Conservation (phyloP, 1,284 basidiomycete genomes). For the Cutaneotrichosporon dermatis region DNA sequence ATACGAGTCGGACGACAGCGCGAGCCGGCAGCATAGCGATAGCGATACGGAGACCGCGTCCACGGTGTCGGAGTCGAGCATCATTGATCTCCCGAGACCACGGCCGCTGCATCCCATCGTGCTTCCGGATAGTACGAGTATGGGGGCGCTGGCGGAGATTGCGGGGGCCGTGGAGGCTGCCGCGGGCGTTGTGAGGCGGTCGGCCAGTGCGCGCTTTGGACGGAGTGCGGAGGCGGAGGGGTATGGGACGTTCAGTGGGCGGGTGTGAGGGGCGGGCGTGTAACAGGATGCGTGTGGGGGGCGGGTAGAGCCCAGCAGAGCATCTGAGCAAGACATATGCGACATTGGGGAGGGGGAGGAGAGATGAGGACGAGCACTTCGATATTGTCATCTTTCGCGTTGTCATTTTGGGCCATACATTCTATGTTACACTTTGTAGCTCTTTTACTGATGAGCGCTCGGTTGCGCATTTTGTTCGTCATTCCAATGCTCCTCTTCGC, state of each 20-base stretch:
- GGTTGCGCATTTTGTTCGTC: no score
- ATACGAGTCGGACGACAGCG: not conserved
- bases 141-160: not conserved
- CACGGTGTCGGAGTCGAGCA: slow-evolving; percentile 10
- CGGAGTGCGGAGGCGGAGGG: not conserved
- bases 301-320: no score
- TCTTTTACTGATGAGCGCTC: no score
- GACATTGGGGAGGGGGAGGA: no score
- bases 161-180: slow-evolving; percentile 1
- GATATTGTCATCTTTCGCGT: no score
- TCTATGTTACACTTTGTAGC: no score
- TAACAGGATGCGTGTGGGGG: not conserved
- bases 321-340: no score
- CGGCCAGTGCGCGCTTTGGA: not conserved
- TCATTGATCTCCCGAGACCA: slow-evolving; percentile 18
- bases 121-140: not conserved
- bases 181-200: not conserved
- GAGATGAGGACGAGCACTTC: no score
- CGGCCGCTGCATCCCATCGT: slow-evolving; percentile 9
- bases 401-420: no score
- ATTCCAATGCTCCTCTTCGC: no score
- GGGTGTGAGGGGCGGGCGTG: not conserved
- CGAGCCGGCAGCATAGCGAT: no score
- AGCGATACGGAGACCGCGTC: not conserved
- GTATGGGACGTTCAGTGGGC: slow-evolving; percentile 2